phyloP scores from a whole-genome alignment of 148 eudicot genomes.

The Dysphania ambrosioides region DNA sequence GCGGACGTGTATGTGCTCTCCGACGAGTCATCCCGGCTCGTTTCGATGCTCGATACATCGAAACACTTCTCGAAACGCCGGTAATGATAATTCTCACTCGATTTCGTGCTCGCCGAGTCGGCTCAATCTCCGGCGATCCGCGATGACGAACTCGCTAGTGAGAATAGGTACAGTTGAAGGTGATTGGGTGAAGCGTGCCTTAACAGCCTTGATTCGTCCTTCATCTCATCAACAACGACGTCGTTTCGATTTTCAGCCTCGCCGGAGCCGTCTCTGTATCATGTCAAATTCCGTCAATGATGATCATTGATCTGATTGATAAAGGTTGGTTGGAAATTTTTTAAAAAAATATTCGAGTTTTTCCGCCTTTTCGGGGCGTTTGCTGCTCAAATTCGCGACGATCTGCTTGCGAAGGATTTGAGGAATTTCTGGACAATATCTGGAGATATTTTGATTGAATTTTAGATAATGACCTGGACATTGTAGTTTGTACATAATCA shows the following conservation, averaged over 20 bases:
- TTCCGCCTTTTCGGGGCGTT: conserved; percentile 26
- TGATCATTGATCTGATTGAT: conserved; percentile 2
- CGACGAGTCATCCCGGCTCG: conserved; percentile 62
- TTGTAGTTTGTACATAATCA: conserved; percentile 29
- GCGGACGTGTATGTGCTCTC: conserved; percentile 57
- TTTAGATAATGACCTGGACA: conserved; percentile 6
- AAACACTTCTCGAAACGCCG: conserved; percentile 12
- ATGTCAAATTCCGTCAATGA: conserved; percentile 41
- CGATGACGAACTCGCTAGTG: conserved; percentile 70
- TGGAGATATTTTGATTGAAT: not conserved
- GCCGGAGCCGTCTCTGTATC: conserved; percentile 34
- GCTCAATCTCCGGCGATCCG: conserved; percentile 51
- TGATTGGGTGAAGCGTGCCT: conserved; percentile 52
- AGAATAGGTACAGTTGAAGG: conserved; percentile 72
- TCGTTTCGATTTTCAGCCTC: conserved; percentile 31
- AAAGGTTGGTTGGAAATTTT: conserved; percentile 22
- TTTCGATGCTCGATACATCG: conserved; percentile 38
- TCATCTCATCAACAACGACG: conserved; percentile 48
- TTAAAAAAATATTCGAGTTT: conserved; percentile 13
- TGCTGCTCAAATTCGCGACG: conserved; percentile 13
- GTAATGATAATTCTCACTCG: conserved; percentile 7
- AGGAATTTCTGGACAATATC: conserved; percentile 1
- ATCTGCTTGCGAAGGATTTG: conserved; percentile 10
- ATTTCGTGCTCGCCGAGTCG: conserved; percentile 34
- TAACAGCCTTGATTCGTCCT: conserved; percentile 53